A percentile compares a stretch with the other conserved stretches of the same genome.
Evolutionary conservation across 305 asterid genomes (phyloP).

Genomic region (Fraxinus greggii): DNA sequence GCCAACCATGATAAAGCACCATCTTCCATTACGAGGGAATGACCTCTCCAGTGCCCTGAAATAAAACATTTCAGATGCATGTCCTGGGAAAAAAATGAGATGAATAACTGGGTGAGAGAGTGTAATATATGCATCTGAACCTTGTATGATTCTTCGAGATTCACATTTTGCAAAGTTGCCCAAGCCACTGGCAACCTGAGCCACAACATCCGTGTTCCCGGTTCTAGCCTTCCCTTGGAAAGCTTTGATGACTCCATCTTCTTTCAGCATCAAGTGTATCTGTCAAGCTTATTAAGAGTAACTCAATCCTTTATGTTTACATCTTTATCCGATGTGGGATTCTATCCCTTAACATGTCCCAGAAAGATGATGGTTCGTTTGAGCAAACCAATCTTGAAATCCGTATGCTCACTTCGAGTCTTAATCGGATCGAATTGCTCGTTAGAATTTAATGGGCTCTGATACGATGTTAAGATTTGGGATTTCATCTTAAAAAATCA

Average conservation of each 20-base stretch:
- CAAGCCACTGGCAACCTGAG: constrained; percentile 87
- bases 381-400: too few relatives aligned
- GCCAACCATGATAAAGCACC: constrained; percentile 70
- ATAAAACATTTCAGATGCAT: constrained; percentile 20
- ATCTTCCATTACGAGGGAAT: constrained; percentile 74
- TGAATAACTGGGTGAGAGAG: neutral
- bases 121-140: constrained; percentile 29
- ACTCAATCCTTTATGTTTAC: too few relatives aligned
- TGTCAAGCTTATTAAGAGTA: too few relatives aligned
- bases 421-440: too few relatives aligned
- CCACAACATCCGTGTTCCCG: constrained; percentile 59
- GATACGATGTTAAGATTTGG: too few relatives aligned
- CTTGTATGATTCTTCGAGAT: constrained; percentile 75
- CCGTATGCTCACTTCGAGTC: too few relatives aligned
- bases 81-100: neutral
- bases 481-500: too few relatives aligned
- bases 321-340: too few relatives aligned
- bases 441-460: too few relatives aligned
- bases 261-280: constrained; percentile 63
- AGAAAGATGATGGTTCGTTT: too few relatives aligned
- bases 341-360: too few relatives aligned
- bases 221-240: constrained; percentile 58
- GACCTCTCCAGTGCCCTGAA: constrained; percentile 62
- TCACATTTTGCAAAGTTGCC: constrained; percentile 89
- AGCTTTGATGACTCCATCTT: constrained; percentile 78